These are phyloP conservation scores for Diplodia mutila DNA, from an alignment of 2,329 filamentous ascomycete genomes.

Conservation along the genomic window DNA sequence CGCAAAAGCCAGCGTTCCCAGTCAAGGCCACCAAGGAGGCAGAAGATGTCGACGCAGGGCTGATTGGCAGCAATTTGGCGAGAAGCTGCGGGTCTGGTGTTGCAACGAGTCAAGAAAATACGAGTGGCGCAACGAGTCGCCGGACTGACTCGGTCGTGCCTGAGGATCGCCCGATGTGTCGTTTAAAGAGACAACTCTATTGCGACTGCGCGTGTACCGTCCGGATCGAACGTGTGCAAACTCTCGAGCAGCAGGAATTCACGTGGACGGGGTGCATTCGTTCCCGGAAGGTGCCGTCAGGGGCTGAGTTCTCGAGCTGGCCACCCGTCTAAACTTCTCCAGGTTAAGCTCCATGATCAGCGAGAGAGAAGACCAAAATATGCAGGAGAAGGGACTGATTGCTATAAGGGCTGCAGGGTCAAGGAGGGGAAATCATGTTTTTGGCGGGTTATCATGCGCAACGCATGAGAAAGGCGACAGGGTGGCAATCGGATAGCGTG, in stretches of 20 bases:
- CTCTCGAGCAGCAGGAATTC: no score
- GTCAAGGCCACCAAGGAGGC: neutral
- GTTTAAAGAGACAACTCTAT: neutral
- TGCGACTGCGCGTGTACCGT: neutral
- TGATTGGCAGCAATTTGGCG: neutral
- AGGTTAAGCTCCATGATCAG: neutral
- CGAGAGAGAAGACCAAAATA: neutral
- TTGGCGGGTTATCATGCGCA: neutral
- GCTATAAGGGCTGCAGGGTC: neutral
- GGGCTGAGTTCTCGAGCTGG: neutral
- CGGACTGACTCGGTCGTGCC: neutral
- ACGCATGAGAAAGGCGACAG: neutral
- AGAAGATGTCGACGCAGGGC: slow-evolving; percentile 10
- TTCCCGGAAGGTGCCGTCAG: neutral
- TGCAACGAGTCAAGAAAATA: slow-evolving; percentile 14
- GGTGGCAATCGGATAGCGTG: neutral
- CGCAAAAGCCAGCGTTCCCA: neutral
- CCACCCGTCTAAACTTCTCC: neutral
- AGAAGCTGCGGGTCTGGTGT: slow-evolving; percentile 4
- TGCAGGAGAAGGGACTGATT: neutral
- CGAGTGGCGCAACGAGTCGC: neutral
- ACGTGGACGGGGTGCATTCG: neutral
- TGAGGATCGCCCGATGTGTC: neutral
- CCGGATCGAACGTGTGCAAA: neutral
- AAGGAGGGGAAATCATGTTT: neutral